Evolutionary conservation across 1,284 basidiomycete species (phyloP).

Genomic region (Stygiomarasmius scandens): DNA sequence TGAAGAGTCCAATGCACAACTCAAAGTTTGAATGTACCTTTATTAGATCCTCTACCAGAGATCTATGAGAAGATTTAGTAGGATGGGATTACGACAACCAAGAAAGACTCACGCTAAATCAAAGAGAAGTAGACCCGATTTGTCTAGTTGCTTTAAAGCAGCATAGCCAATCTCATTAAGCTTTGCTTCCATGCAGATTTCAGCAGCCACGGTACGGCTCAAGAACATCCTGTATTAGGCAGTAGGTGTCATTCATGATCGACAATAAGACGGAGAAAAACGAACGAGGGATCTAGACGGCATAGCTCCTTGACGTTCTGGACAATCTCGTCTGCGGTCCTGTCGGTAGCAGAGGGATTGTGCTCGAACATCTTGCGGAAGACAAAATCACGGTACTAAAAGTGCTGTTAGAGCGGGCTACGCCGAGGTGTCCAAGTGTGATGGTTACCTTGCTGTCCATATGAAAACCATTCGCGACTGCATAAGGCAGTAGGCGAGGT

Average conservation of each 20-base stretch:
- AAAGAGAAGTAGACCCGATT: slow-evolving; percentile 62
- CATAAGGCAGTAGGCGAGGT: slow-evolving; percentile 70
- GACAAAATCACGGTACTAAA: slow-evolving; percentile 76
- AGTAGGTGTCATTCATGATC: slow-evolving; percentile 8
- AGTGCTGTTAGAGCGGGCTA: neutral
- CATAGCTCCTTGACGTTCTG: slow-evolving; percentile 69
- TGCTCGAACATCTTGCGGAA: slow-evolving; percentile 82
- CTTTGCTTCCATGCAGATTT: slow-evolving; percentile 78
- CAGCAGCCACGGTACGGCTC: slow-evolving; percentile 75
- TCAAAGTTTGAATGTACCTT: slow-evolving; percentile 43
- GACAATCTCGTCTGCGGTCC: slow-evolving; percentile 62
- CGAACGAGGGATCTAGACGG: slow-evolving; percentile 65
- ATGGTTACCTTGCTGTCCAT: slow-evolving; percentile 69
- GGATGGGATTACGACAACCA: slow-evolving; percentile 11
- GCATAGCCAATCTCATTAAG: slow-evolving; percentile 65
- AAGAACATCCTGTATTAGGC: slow-evolving; percentile 65
- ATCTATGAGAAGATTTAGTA: slow-evolving; percentile 36
- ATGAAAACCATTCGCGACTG: slow-evolving; percentile 68
- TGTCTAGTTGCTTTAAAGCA: slow-evolving; percentile 66
- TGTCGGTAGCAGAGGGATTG: slow-evolving; percentile 48
- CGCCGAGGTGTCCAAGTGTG: slow-evolving; percentile 5
- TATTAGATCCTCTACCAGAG: slow-evolving; percentile 59
- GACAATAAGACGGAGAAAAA: slow-evolving; percentile 12
- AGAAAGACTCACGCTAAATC: slow-evolving; percentile 50
- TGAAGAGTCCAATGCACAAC: neutral